Evolutionary conservation across 2,329 filamentous ascomycete genomes (phyloP).

Genomic region (Fusarium incarnatum): DNA sequence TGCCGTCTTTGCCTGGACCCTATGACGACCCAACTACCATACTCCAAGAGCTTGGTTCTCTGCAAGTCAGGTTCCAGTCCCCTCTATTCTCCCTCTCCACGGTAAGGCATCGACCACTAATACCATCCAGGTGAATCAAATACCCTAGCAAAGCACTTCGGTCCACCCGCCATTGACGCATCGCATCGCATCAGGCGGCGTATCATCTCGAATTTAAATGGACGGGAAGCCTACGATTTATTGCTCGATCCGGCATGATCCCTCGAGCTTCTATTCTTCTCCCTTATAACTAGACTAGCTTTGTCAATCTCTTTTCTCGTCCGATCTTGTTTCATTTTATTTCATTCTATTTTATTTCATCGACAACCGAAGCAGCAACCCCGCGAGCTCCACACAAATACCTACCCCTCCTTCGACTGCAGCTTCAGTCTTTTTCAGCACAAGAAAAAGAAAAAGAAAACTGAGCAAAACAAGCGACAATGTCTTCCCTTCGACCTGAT

Average conservation of each 20-base stretch:
- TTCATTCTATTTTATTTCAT: not conserved
- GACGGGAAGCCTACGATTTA: not conserved
- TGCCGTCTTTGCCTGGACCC: conserved; percentile 29
- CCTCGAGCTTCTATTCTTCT: conserved; percentile 17
- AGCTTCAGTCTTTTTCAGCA: conserved; percentile 13
- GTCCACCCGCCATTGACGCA: conserved; percentile 34
- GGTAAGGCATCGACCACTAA: not conserved
- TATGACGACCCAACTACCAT: conserved; percentile 24
- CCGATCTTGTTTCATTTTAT: not conserved
- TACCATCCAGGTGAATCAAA: conserved; percentile 3
- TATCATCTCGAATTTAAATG: conserved; percentile 21
- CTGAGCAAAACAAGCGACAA: conserved; percentile 44
- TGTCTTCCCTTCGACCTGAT: conserved; percentile 67
- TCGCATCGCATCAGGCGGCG: conserved; percentile 9
- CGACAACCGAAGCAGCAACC: not conserved
- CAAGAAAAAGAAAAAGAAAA: not conserved
- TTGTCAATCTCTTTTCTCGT: not conserved
- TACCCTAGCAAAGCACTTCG: conserved; percentile 8
- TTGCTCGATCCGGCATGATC: conserved; percentile 23
- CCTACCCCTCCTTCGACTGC: conserved; percentile 29
- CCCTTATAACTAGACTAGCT: not conserved
- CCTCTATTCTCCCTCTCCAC: conserved; percentile 20
- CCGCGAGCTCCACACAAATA: conserved; percentile 26
- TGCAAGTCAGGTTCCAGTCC: conserved; percentile 45
- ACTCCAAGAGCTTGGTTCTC: conserved; percentile 25